Conservation (phyloP, 805 yeast genomes). For the Suhomyces sp. region DNA sequence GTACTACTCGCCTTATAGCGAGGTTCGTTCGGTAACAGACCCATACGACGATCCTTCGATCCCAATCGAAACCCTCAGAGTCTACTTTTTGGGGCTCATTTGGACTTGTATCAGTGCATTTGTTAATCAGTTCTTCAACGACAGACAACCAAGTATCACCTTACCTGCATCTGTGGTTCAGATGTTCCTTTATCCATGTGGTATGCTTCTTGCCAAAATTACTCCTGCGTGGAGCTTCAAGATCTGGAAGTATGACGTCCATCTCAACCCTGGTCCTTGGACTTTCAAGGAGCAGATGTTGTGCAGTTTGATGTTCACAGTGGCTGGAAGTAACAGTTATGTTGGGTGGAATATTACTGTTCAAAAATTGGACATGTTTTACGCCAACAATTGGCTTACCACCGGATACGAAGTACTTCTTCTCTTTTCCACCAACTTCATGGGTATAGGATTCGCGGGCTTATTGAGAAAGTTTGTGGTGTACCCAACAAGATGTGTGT, state of each 20-base stretch:
- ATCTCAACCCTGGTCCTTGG: constrained; percentile 32
- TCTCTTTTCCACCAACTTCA: constrained; percentile 12
- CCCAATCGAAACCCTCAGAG: constrained; percentile 37
- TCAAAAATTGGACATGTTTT: constrained; percentile 11
- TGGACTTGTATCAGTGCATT: constrained; percentile 16
- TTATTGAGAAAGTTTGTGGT: constrained; percentile 15
- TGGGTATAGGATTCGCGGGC: constrained; percentile 18
- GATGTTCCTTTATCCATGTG: constrained; percentile 17
- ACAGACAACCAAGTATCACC: constrained; percentile 14
- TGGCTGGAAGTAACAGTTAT: constrained; percentile 35
- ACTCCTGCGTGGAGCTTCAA: constrained; percentile 15
- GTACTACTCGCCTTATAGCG: constrained; percentile 31
- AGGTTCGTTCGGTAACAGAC: constrained; percentile 30
- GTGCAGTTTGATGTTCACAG: constrained; percentile 3
- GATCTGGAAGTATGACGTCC: constrained; percentile 15
- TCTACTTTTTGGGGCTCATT: constrained; percentile 15
- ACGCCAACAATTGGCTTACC: constrained; percentile 12
- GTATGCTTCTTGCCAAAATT: constrained; percentile 9
- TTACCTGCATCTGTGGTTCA: constrained; percentile 14
- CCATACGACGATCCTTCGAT: constrained; percentile 22
- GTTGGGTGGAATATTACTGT: constrained; percentile 3
- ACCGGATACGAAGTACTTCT: constrained; percentile 15
- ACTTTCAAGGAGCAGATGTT: constrained; percentile 7
- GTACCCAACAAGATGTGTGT: constrained; percentile 13
- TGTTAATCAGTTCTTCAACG: constrained; percentile 15